phyloP scores from a whole-genome alignment of 1,284 basidiomycete genomes.

The Coriolopsis trogii region DNA sequence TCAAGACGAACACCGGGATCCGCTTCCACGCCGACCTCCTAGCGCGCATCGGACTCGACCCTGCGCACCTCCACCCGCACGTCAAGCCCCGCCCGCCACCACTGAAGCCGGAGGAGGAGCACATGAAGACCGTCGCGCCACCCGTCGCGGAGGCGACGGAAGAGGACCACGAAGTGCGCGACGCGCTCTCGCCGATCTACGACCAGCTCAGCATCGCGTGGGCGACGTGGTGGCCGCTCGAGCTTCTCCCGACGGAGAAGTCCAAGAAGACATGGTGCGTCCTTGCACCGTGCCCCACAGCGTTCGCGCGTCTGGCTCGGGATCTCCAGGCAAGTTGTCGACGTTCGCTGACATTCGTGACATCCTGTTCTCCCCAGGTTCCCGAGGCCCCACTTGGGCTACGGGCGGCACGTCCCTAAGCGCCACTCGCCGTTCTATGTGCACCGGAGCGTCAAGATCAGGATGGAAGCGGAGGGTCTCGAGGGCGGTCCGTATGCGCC shows the following conservation, averaged over 20 bases:
- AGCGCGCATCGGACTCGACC: constrained; percentile 51
- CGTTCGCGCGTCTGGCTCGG: too few relatives aligned
- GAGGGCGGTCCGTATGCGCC: constrained; percentile 42
- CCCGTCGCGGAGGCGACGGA: neutral
- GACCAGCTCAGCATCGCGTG: constrained; percentile 3
- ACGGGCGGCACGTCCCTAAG: constrained; percentile 45
- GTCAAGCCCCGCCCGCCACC: constrained; percentile 10
- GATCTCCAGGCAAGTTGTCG: too few relatives aligned
- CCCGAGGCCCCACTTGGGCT: constrained; percentile 52
- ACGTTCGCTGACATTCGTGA: too few relatives aligned
- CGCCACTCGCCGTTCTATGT: constrained; percentile 41
- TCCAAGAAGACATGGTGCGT: neutral
- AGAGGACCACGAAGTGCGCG: constrained; percentile 7
- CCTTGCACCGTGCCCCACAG: neutral
- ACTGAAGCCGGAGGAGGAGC: constrained; percentile 7
- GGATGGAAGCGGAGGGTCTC: constrained; percentile 43
- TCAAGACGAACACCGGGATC: constrained; percentile 42
- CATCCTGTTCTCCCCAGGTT: neutral
- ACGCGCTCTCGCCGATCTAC: constrained; percentile 5
- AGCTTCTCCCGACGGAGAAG: constrained; percentile 1
- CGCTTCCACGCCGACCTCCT: constrained; percentile 46
- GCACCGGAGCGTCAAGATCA: constrained; percentile 55
- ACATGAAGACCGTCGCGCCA: constrained; percentile 1
- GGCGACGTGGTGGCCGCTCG: constrained; percentile 2
- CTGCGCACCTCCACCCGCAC: constrained; percentile 37